Evolutionary conservation across 177 flowering plant species (phyloP).

Genomic region (Telopea speciosissima): DNA sequence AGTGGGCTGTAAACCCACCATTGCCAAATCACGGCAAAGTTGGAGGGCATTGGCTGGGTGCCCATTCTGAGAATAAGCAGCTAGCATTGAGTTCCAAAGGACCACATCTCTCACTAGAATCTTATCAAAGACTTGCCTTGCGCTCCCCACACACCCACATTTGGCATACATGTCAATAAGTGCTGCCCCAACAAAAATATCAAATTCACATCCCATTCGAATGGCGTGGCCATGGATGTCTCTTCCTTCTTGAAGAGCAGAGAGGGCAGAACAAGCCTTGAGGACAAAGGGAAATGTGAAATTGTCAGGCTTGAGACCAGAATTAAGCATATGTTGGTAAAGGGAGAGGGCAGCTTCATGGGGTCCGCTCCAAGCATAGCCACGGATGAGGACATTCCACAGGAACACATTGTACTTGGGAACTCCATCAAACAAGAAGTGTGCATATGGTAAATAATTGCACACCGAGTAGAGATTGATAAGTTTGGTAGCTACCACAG

Average conservation of each 20-base stretch:
- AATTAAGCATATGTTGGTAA: background rate
- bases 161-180: slow-evolving; percentile 28
- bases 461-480: background rate
- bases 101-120: no score
- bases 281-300: background rate
- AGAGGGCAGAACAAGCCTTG: background rate
- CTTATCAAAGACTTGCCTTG: no score
- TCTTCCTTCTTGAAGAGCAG: background rate
- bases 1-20: no score
- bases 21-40: no score
- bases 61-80: no score
- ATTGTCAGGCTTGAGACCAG: background rate
- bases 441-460: background rate
- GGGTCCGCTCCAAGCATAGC: background rate
- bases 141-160: slow-evolving; percentile 17
- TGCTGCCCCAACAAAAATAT: slow-evolving; percentile 12
- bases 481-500: background rate
- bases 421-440: background rate
- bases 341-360: background rate
- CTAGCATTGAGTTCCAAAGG: no score
- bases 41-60: no score
- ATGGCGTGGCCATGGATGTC: background rate
- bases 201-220: no score
- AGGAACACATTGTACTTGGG: background rate
- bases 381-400: background rate